Evolutionary conservation across 331 rosid genomes (phyloP).

Genomic region (Pyracantha coccinea): DNA sequence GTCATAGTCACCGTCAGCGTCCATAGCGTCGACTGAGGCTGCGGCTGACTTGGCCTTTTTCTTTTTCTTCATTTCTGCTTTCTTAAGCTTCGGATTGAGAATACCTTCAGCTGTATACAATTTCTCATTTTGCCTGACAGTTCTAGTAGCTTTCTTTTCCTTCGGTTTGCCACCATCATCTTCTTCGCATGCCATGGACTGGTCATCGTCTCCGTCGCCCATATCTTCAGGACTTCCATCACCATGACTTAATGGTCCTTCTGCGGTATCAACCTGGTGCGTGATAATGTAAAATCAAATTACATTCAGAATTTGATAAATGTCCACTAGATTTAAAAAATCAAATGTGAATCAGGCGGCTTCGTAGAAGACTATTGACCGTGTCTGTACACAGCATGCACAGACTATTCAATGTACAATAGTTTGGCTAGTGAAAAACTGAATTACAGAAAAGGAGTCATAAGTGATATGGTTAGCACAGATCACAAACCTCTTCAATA

Average conservation of each 20-base stretch:
- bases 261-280: slow-evolving; percentile 33
- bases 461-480: neutral
- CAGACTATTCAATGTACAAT: neutral
- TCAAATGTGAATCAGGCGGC: neutral
- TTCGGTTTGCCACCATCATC: slow-evolving; percentile 30
- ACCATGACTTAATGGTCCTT: slow-evolving; percentile 28
- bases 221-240: slow-evolving; percentile 16
- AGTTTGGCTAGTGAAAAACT: too few species aligned
- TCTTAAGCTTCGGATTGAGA: slow-evolving; percentile 58
- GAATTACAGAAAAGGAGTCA: neutral
- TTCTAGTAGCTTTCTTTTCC: slow-evolving; percentile 29
- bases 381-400: neutral
- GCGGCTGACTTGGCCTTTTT: slow-evolving; percentile 46
- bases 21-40: slow-evolving; percentile 43
- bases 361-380: neutral
- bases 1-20: slow-evolving; percentile 70
- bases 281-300: neutral
- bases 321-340: neutral
- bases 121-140: slow-evolving; percentile 68
- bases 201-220: slow-evolving; percentile 33
- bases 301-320: neutral
- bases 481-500: slow-evolving; percentile 55
- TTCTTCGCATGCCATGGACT: slow-evolving; percentile 41
- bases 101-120: slow-evolving; percentile 74
- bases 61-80: slow-evolving; percentile 73